Conservation (phyloP, 345 rosid genomes). For the Linum tenue region DNA sequence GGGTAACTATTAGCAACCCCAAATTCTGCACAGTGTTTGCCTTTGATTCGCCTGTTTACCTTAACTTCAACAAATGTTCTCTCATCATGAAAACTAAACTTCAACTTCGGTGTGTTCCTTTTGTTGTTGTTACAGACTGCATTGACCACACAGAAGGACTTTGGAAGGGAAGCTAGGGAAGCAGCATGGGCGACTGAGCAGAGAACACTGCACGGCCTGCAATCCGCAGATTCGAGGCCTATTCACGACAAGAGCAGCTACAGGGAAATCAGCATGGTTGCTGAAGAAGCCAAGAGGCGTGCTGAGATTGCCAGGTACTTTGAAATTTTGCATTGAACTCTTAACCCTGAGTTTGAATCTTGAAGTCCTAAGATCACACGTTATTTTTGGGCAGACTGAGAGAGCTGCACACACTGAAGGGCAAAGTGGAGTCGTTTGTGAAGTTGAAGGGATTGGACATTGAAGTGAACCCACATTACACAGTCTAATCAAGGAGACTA, state of each 20-base stretch:
- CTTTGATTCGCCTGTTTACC: background rate
- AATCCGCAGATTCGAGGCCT: constrained; percentile 27
- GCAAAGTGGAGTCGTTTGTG: constrained; percentile 43
- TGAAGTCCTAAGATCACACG: background rate
- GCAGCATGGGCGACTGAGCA: constrained; percentile 63
- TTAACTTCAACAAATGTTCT: background rate
- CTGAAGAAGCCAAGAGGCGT: constrained; percentile 56
- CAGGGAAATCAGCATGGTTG: constrained; percentile 41
- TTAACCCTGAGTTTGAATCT: background rate
- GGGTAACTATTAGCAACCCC: constrained; percentile 34
- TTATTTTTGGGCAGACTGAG: constrained; percentile 29
- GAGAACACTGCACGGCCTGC: constrained; percentile 45
- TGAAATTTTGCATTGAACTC: constrained; percentile 1
- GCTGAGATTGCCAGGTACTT: constrained; percentile 51
- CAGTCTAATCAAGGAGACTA: constrained; percentile 7
- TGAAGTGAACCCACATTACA: constrained; percentile 32
- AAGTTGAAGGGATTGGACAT: constrained; percentile 36
- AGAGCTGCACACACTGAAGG: constrained; percentile 47
- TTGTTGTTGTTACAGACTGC: constrained; percentile 35
- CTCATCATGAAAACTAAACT: background rate
- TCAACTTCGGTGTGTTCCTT: background rate
- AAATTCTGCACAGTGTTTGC: too few relatives aligned
- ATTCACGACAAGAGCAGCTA: constrained; percentile 33
- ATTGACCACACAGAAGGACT: constrained; percentile 45
- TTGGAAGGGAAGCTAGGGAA: constrained; percentile 47